Percentiles rank a stretch among this genome's conserved stretches.
Conservation (phyloP, 306 rosid genomes). For the Lagenaria siceraria region DNA sequence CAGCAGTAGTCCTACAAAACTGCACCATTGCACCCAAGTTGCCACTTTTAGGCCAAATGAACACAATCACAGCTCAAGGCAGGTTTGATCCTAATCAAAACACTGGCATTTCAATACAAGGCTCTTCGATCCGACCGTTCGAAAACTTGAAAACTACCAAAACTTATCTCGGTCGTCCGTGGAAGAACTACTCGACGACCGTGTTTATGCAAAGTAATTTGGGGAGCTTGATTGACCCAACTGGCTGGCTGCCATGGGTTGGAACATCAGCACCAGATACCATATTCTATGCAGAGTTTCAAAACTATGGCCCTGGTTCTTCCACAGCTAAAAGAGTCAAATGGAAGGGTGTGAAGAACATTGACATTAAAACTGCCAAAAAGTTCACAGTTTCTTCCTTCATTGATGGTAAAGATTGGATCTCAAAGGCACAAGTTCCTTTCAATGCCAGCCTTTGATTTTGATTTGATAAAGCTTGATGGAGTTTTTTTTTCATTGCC, state of each 20-base stretch:
- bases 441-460: constrained; percentile 25
- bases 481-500: neutral
- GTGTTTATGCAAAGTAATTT: constrained; percentile 30
- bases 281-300: constrained; percentile 53
- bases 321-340: constrained; percentile 41
- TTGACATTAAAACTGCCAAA: constrained; percentile 22
- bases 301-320: constrained; percentile 57
- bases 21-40: constrained; percentile 36
- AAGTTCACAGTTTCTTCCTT: constrained; percentile 37
- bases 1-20: constrained; percentile 51
- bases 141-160: constrained; percentile 35
- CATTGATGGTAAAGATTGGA: constrained; percentile 46
- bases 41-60: constrained; percentile 46
- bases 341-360: constrained; percentile 58
- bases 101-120: constrained; percentile 57
- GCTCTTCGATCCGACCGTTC: constrained; percentile 33
- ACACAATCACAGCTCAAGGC: constrained; percentile 80
- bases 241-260: constrained; percentile 83
- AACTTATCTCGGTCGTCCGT: constrained; percentile 71
- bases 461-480: neutral
- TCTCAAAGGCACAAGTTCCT: constrained; percentile 26
- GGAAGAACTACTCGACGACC: constrained; percentile 84
- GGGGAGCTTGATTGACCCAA: constrained; percentile 31
- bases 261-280: constrained; percentile 64
- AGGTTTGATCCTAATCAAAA: constrained; percentile 60